A percentile compares a stretch with the other conserved stretches of the same genome.
phyloP scores from a whole-genome alignment of 768 basidiomycete genomes.

The Trametes maxima region DNA sequence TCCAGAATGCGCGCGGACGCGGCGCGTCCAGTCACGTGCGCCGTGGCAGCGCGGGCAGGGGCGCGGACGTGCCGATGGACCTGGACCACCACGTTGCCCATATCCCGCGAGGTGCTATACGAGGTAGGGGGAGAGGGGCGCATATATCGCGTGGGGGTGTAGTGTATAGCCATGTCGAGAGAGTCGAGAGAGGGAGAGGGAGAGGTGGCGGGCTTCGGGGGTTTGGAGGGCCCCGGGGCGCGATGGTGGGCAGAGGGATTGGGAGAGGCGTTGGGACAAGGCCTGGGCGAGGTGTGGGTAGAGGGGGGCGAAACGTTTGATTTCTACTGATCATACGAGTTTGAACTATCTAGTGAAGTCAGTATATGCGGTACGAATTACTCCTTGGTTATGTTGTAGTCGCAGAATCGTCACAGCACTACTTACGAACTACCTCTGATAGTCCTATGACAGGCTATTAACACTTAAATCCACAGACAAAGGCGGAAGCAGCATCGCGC shows the following conservation, averaged over 20 bases:
- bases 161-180: not conserved
- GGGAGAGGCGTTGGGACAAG: not conserved
- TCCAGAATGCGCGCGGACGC: slow-evolving; percentile 10
- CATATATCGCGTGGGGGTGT: not conserved
- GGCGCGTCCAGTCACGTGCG: slow-evolving; percentile 3
- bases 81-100: not conserved
- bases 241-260: not conserved
- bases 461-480: no score
- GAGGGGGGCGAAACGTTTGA: not conserved
- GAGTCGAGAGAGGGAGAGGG: not conserved
- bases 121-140: not conserved
- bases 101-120: not conserved
- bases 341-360: not conserved
- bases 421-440: no score
- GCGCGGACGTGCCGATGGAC: not conserved
- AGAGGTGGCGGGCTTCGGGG: not conserved
- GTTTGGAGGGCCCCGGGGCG: not conserved
- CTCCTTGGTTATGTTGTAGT: not conserved
- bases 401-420: not conserved
- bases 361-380: not conserved
- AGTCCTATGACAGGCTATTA: no score
- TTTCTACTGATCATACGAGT: not conserved
- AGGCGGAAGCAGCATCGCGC: no score
- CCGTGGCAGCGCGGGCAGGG: not conserved
- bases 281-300: not conserved